These are phyloP conservation scores for Aquilaria agallochum DNA, from an alignment of 441 rosid species.

Conservation along the genomic window DNA sequence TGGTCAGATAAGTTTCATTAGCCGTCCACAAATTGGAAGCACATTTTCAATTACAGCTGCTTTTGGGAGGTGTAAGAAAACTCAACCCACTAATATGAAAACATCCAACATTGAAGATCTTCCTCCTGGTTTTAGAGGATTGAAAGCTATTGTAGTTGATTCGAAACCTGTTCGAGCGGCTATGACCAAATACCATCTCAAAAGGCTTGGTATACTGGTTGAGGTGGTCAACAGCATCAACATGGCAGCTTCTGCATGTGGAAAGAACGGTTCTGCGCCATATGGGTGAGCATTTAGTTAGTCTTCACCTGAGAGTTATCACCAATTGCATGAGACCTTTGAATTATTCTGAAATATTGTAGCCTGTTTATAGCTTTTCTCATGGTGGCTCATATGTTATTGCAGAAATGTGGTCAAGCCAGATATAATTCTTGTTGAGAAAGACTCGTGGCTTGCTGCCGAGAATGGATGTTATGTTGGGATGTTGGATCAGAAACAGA, in stretches of 20 bases:
- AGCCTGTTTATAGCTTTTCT: neutral
- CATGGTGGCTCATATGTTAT: slow-evolving; percentile 3
- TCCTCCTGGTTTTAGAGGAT: slow-evolving; percentile 67
- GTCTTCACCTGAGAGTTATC: neutral
- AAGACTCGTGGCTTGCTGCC: slow-evolving; percentile 70
- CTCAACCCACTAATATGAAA: slow-evolving; percentile 27
- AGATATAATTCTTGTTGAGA: slow-evolving; percentile 81
- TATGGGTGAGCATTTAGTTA: slow-evolving; percentile 41
- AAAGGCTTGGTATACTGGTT: slow-evolving; percentile 78
- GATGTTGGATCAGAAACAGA: slow-evolving; percentile 40
- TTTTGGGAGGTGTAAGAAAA: slow-evolving; percentile 50
- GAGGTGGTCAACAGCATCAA: slow-evolving; percentile 57
- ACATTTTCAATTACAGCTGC: slow-evolving; percentile 78
- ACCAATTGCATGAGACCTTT: neutral
- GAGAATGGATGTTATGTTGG: slow-evolving; percentile 39
- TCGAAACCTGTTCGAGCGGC: slow-evolving; percentile 90
- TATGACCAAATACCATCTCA: slow-evolving; percentile 81
- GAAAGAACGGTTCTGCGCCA: slow-evolving; percentile 45
- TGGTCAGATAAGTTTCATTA: slow-evolving; percentile 79
- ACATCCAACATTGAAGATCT: slow-evolving; percentile 59
- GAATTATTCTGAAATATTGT: neutral
- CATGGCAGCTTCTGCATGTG: slow-evolving; percentile 28
- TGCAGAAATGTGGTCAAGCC: slow-evolving; percentile 43
- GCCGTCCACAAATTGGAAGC: slow-evolving; percentile 80
- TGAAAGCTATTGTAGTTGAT: slow-evolving; percentile 82